Evolutionary conservation across 352 stramenopile species (phyloP), one percentile per base, ranked within the genome.

Genomic region (Phytophthora chlamydospora): DNA sequence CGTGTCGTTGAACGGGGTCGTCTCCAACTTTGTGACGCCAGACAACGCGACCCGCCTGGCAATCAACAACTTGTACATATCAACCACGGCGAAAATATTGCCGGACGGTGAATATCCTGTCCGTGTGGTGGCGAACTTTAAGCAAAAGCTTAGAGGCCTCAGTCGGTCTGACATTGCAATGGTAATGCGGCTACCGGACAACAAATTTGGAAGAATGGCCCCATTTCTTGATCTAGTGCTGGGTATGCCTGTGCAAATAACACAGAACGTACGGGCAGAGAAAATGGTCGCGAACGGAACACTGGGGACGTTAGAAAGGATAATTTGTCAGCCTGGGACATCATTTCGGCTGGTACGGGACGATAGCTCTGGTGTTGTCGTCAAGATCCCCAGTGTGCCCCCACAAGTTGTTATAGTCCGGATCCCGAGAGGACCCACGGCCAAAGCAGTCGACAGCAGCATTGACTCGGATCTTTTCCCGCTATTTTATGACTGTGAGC

Each of bases 221-320:
- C 31, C 51, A 5, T 51, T 39, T 6, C 12, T 59, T 7, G 40
- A 44, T 14, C 16, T 51, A 6, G 44, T 51, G 6, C 3, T 49
- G 14, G 40, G 48, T 31, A 56, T 56, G 48, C 48, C 48, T 1
- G 29, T 59, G 21, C 51, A 50, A 40, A 14, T 59, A n/a, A 35
- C 40, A 2, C 51, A 59, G 32, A 59, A 59, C 11, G 34, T 48
- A 17, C 2, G 49, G 12, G 16, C 49, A 0, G 24, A 40, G 9
- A 60, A 66, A 31, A 34, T 52, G 17, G 24, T 68, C 11, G 59
- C 59, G 0, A 68, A 68, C 11, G 51, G 45, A 24, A 55, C 51
- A 7, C 12, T 68, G 3, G 60, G 39, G 2, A 17, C 0, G 0
- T 27, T 68, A 12, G 45, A 58, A 24, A 17, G n/a, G 4, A 49